Percentiles rank a stretch among this genome's conserved stretches.
Evolutionary conservation across 768 basidiomycete genomes (phyloP).

Genomic region (Mycena albidolilacea): DNA sequence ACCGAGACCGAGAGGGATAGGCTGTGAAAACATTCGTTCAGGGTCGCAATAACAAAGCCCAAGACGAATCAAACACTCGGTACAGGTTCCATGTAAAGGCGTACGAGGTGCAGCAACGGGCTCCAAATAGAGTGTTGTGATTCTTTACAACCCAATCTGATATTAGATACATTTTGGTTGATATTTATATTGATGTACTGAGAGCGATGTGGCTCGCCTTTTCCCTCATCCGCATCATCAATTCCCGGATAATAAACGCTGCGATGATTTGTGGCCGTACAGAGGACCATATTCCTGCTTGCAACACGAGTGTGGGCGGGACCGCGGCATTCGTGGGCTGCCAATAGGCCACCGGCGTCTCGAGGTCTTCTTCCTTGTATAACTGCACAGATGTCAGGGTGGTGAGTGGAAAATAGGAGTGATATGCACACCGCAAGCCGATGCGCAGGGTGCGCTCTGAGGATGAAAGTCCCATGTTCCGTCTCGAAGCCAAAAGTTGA

Average conservation of each 20-base stretch:
- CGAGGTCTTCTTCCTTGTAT: neutral
- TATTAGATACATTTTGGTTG: no score
- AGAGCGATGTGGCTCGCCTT: constrained; percentile 26
- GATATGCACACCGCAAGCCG: constrained; percentile 12
- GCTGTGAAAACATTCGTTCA: no score
- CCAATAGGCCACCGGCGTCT: constrained; percentile 9
- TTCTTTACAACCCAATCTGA: no score
- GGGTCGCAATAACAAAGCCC: no score
- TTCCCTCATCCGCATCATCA: constrained; percentile 36
- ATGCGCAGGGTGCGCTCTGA: neutral
- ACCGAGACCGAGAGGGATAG: no score
- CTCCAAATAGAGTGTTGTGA: no score
- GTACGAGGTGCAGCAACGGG: no score
- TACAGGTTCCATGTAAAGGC: no score
- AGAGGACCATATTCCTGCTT: neutral
- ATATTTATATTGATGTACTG: neutral
- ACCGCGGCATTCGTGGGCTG: neutral
- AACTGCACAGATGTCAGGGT: neutral
- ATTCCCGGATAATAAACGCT: constrained; percentile 32
- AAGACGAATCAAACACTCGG: no score
- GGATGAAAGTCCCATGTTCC: neutral
- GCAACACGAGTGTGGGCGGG: neutral
- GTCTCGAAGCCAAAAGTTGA: neutral
- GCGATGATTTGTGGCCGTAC: constrained; percentile 25
- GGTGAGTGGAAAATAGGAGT: neutral